Percentiles rank a stretch among this genome's conserved stretches.
Evolutionary conservation across 2,329 filamentous ascomycete species (phyloP).

Genomic region (Westerdykella ornata): DNA sequence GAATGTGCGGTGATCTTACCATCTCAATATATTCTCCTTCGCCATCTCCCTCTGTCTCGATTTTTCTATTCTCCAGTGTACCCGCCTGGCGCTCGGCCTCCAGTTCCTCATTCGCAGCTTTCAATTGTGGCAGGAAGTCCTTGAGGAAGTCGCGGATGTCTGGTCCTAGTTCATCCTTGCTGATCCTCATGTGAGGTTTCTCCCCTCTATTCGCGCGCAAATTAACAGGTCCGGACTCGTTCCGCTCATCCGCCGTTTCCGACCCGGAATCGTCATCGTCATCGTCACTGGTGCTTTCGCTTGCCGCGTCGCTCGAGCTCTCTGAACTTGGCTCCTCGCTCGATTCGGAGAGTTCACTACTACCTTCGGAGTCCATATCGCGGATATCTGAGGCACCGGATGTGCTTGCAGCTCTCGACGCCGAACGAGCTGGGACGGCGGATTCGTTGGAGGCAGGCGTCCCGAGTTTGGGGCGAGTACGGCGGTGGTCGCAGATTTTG

Average conservation of each 20-base stretch:
- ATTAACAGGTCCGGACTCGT: constrained; percentile 20
- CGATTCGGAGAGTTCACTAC: constrained; percentile 29
- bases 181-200: constrained; percentile 29
- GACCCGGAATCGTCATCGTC: constrained; percentile 7
- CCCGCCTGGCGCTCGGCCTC: constrained; percentile 37
- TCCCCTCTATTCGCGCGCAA: constrained; percentile 24
- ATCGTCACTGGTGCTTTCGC: constrained; percentile 12
- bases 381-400: constrained; percentile 14
- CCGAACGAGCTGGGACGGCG: constrained; percentile 16
- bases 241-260: constrained; percentile 2
- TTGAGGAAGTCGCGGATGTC: constrained; percentile 35
- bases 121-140: constrained; percentile 39
- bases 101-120: constrained; percentile 40
- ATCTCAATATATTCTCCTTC: constrained; percentile 38
- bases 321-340: constrained; percentile 36
- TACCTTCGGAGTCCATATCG: constrained; percentile 18
- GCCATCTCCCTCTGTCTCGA: constrained; percentile 26
- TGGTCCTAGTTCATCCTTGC: constrained; percentile 18
- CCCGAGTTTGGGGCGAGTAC: constrained; percentile 21
- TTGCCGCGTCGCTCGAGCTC: constrained; percentile 25
- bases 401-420: constrained; percentile 13
- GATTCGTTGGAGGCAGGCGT: constrained; percentile 6
- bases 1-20: constrained; percentile 18
- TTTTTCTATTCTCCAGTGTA: constrained; percentile 31
- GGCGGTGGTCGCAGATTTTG: constrained; percentile 8